Conservation (phyloP, 176 grass and related monocot genomes). For the Aechmea fasciata region DNA sequence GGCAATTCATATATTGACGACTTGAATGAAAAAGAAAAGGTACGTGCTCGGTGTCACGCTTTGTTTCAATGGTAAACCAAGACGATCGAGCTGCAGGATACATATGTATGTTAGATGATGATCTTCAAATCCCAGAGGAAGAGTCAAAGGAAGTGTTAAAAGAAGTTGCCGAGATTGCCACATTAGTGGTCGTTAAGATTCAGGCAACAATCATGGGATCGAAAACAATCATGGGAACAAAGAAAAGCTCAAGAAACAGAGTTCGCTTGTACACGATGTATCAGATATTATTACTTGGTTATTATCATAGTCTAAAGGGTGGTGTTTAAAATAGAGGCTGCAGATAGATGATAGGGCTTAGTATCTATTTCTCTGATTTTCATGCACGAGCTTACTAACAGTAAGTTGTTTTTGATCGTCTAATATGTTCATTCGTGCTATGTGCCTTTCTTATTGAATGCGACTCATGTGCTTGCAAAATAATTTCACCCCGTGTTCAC, state of each 20-base stretch:
- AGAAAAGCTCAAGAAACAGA: background rate
- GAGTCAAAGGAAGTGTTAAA: background rate
- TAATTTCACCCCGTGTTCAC: too few species aligned
- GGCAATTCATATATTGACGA: constrained; percentile 14
- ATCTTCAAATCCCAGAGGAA: constrained; percentile 11
- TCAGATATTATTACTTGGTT: background rate
- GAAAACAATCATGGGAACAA: background rate
- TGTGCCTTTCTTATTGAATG: too few species aligned
- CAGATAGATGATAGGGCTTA: too few species aligned
- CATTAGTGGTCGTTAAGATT: background rate
- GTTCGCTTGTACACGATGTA: background rate
- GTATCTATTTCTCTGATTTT: too few species aligned
- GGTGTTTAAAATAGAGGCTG: too few species aligned
- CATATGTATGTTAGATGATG: constrained; percentile 6
- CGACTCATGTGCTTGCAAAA: too few species aligned
- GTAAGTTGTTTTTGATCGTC: too few species aligned
- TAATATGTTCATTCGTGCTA: too few species aligned
- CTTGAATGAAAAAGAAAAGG: constrained; percentile 6
- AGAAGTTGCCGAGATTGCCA: constrained; percentile 24
- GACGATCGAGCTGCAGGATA: background rate
- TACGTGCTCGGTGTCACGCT: constrained; percentile 4
- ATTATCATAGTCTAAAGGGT: too few species aligned
- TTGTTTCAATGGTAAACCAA: constrained; percentile 27
- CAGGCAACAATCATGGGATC: background rate
- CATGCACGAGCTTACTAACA: too few species aligned